A percentile compares a stretch with the other conserved stretches of the same genome.
These are phyloP conservation scores for Amanita inopinata DNA, from an alignment of 768 basidiomycete species.

Conservation along the genomic window DNA sequence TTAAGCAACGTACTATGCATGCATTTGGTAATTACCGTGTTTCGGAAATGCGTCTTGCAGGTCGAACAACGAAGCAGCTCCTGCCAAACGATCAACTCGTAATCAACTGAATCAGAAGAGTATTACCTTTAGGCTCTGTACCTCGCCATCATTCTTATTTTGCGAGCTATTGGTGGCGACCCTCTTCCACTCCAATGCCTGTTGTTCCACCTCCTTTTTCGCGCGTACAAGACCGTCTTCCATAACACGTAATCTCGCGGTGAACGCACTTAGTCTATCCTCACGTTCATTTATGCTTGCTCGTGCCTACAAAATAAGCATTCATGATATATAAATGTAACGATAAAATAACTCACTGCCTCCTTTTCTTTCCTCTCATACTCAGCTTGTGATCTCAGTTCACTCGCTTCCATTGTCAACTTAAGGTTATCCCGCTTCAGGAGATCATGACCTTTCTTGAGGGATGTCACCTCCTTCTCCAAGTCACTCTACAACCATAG, in stretches of 20 bases:
- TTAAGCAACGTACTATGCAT: slow-evolving; percentile 69
- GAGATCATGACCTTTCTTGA: slow-evolving; percentile 19
- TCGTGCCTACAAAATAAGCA: slow-evolving; percentile 17
- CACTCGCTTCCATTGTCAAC: slow-evolving; percentile 23
- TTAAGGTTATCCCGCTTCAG: slow-evolving; percentile 25
- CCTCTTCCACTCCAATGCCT: slow-evolving; percentile 36
- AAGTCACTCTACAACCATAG: slow-evolving; percentile 28
- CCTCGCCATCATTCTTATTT: slow-evolving; percentile 24
- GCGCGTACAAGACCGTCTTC: slow-evolving; percentile 40
- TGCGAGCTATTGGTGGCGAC: slow-evolving; percentile 20
- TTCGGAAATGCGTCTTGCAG: slow-evolving; percentile 70
- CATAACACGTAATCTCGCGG: slow-evolving; percentile 27
- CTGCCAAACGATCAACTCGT: slow-evolving; percentile 26
- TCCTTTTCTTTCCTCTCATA: slow-evolving; percentile 27
- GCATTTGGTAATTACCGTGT: slow-evolving; percentile 78
- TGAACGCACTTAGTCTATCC: slow-evolving; percentile 20
- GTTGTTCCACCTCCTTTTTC: slow-evolving; percentile 44
- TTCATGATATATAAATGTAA: slow-evolving; percentile 2
- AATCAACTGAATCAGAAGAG: neutral
- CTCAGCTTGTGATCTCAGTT: slow-evolving; percentile 25
- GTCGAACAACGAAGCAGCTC: slow-evolving; percentile 82
- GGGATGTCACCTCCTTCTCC: slow-evolving; percentile 34
- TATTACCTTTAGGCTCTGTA: slow-evolving; percentile 52
- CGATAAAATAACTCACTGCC: neutral
- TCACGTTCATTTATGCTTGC: slow-evolving; percentile 26